phyloP scores from a whole-genome alignment of 768 basidiomycete species.

The Terana coerulea region DNA sequence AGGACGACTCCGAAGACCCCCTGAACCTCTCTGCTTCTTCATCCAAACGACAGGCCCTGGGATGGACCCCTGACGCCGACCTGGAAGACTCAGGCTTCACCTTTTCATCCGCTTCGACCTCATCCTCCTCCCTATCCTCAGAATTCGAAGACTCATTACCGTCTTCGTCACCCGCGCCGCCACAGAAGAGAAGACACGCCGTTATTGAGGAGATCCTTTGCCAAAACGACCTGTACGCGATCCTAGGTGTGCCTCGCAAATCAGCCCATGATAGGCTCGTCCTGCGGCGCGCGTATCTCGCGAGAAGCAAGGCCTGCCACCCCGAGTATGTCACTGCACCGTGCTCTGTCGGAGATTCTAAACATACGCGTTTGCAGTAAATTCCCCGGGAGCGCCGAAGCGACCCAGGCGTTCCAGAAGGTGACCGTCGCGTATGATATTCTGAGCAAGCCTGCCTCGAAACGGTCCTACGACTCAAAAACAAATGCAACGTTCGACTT shows the following conservation, averaged over 20 bases:
- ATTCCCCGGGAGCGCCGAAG: constrained; percentile 70
- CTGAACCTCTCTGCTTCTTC: neutral
- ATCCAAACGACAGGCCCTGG: neutral
- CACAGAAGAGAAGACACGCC: constrained; percentile 18
- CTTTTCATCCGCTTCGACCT: constrained; percentile 23
- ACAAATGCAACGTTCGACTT: constrained; percentile 47
- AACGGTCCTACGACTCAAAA: constrained; percentile 64
- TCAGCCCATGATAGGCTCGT: constrained; percentile 52
- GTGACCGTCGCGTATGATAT: constrained; percentile 82
- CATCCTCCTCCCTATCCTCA: constrained; percentile 20
- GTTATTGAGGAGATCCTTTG: constrained; percentile 53
- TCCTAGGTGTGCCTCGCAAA: constrained; percentile 60
- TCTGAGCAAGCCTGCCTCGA: constrained; percentile 67
- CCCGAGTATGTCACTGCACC: constrained; percentile 87
- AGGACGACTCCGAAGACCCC: constrained; percentile 35
- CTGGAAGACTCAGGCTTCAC: constrained; percentile 22
- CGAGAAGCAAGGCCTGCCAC: constrained; percentile 72
- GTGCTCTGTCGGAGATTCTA: too few relatives aligned
- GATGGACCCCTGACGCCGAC: constrained; percentile 1
- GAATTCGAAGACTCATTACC: constrained; percentile 6
- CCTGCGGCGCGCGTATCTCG: constrained; percentile 72
- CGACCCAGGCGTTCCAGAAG: constrained; percentile 84
- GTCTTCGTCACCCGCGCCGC: constrained; percentile 5
- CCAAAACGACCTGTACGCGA: constrained; percentile 65
- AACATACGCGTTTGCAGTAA: constrained; percentile 46